Evolutionary conservation across 352 stramenopile species (phyloP).

Genomic region (Pythium aquatile): DNA sequence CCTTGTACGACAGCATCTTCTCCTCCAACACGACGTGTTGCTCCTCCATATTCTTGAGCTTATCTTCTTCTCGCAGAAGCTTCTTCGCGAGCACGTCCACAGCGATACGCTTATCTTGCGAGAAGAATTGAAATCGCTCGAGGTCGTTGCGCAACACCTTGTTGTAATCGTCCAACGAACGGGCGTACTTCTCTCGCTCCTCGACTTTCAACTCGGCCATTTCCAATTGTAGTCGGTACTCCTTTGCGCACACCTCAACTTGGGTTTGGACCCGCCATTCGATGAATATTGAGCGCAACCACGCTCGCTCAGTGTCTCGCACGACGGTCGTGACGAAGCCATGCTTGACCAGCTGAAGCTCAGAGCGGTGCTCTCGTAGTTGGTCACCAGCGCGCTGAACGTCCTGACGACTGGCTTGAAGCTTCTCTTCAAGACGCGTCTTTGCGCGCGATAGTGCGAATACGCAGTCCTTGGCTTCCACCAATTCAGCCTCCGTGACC

Average conservation of each 20-base stretch:
- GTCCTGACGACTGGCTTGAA: conserved; percentile 35
- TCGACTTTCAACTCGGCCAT: conserved; percentile 51
- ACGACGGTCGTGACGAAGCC: conserved; percentile 53
- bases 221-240: conserved; percentile 50
- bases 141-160: conserved; percentile 67
- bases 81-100: conserved; percentile 80
- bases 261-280: conserved; percentile 44
- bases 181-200: conserved; percentile 62
- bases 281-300: conserved; percentile 40
- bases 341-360: conserved; percentile 74
- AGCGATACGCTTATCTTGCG: conserved; percentile 70
- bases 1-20: conserved; percentile 40
- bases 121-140: conserved; percentile 78
- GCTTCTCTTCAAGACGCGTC: conserved; percentile 57
- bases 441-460: conserved; percentile 68
- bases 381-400: conserved; percentile 37
- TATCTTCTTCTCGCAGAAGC: conserved; percentile 66
- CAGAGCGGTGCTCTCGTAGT: conserved; percentile 41
- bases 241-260: conserved; percentile 36
- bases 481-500: conserved; percentile 33
- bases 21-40: conserved; percentile 52
- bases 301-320: conserved; percentile 43
- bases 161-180: conserved; percentile 70
- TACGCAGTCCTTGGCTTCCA: conserved; percentile 70
- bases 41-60: conserved; percentile 59